These are phyloP conservation scores for Spencermartinsiella europaea DNA, from an alignment of 805 yeast species.

Conservation along the genomic window DNA sequence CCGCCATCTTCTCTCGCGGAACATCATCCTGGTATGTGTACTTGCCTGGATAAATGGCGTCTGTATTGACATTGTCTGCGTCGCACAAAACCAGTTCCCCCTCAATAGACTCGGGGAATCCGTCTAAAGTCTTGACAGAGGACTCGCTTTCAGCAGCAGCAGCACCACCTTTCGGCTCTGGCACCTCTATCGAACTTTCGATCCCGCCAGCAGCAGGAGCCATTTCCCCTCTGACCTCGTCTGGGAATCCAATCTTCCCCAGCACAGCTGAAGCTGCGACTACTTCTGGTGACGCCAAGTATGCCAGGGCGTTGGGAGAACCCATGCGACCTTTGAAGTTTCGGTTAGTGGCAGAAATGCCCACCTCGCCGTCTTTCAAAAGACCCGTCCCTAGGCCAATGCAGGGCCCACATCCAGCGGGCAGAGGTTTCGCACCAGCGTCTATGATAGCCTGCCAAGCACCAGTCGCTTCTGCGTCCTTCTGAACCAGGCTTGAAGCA, in stretches of 20 bases:
- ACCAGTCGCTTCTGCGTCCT: conserved; percentile 84
- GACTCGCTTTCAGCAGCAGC: conserved; percentile 34
- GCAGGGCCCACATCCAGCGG: conserved; percentile 99
- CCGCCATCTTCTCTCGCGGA: conserved; percentile 92
- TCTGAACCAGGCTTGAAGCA: conserved; percentile 89
- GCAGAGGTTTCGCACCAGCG: conserved; percentile 92
- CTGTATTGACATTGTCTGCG: conserved; percentile 90
- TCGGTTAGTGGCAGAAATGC: conserved; percentile 97
- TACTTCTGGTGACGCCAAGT: conserved; percentile 93
- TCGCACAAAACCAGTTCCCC: conserved; percentile 96
- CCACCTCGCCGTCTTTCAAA: conserved; percentile 92
- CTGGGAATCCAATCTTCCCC: conserved; percentile 91
- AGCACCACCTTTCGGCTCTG: conserved; percentile 31
- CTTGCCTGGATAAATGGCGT: conserved; percentile 98
- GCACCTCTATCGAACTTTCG: conserved; percentile 35
- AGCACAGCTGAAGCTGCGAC: conserved; percentile 98
- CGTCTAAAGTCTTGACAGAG: conserved; percentile 72
- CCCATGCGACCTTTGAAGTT: conserved; percentile 99
- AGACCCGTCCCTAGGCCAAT: conserved; percentile 95
- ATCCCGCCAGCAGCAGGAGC: conserved; percentile 52
- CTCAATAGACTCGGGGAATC: conserved; percentile 82
- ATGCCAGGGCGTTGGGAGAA: conserved; percentile 91
- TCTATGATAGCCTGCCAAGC: conserved; percentile 87
- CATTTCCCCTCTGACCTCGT: conserved; percentile 62
- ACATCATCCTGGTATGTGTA: conserved; percentile 98